phyloP scores from a whole-genome alignment of 2,329 filamentous ascomycete species.

The Penicillium sp. region DNA sequence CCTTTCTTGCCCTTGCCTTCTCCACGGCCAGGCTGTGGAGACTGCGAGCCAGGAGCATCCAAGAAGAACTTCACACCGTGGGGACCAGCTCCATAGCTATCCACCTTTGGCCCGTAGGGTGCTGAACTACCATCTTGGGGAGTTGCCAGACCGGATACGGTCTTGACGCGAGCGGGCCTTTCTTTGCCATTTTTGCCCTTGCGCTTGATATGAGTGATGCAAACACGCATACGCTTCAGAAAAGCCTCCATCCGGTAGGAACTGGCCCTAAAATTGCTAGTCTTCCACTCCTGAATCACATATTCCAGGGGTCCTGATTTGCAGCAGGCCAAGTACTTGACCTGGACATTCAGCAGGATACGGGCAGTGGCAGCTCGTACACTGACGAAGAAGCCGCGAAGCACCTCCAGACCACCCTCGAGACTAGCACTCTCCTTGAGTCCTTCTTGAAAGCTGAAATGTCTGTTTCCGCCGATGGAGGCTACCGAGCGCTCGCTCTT shows the following conservation, averaged over 20 bases:
- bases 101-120: constrained; percentile 33
- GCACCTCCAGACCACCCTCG: constrained; percentile 48
- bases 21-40: constrained; percentile 6
- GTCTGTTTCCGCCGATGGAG: constrained; percentile 49
- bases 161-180: constrained; percentile 38
- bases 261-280: constrained; percentile 14
- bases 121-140: constrained; percentile 30
- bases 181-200: constrained; percentile 30
- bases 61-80: constrained; percentile 52
- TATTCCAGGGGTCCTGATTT: constrained; percentile 39
- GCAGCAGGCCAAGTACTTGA: constrained; percentile 56
- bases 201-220: constrained; percentile 35
- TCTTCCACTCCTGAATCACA: constrained; percentile 32
- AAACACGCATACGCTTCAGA: constrained; percentile 39
- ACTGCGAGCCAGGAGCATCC: constrained; percentile 19
- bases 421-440: constrained; percentile 36
- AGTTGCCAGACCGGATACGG: constrained; percentile 42
- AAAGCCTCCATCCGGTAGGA: constrained; percentile 26
- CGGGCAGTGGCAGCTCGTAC: constrained; percentile 53
- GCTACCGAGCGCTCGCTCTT: constrained; percentile 39
- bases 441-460: constrained; percentile 40
- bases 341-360: constrained; percentile 58
- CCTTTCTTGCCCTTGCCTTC: constrained; percentile 25
- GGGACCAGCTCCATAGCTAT: constrained; percentile 42
- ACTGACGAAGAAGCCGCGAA: constrained; percentile 58